Base-by-base conservation (phyloP, 1,139 yeast genomes). In the Candida albicans region DNA sequence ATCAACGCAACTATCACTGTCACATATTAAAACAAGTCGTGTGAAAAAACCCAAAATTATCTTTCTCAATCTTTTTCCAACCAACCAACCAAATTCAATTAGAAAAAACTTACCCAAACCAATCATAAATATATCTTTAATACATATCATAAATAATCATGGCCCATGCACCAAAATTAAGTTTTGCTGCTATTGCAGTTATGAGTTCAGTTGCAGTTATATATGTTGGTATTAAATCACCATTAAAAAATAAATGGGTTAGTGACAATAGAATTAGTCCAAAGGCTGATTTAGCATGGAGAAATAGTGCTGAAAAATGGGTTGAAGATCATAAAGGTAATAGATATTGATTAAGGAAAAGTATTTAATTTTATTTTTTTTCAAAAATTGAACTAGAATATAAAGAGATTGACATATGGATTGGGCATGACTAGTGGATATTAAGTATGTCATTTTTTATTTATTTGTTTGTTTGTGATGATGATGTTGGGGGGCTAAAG, bases 231-330 rank as follows among this genome's bases (percentile, higher is more conserved):
- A 60, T 73, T 59, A 73, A 73, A 57, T 71, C 78, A 5, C 79
- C 79, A 22, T 61, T 68, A 52, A 73, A 73, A 52, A 68, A 73
- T 58, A 62, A 65, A 53, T 72, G 67, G 68, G 66, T 67, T 39
- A 56, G 65, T 38, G 77, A 72, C 51, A 70, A 65, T 57, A 68
- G 77, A 61, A 52, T 71, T 48, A 70, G 75, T 55, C 79, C 79
- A 35, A 73, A 73, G 59, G 76, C 78, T 35, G 79, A 73, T 48
- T 69, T 73, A 53, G 77, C 78, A n/a, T 73, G 77, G 76, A 73
- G 79, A 65, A 70, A 67, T 52, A 71, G 75, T 44, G 71, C 78
- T 37, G 69, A 70, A 47, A 67, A 69, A 52, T 73, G 79, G 79
- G 64, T 73, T 48, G 74, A 73, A 43, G 59, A 62, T 47, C 59